Evolutionary conservation across 2,329 filamentous ascomycete genomes (phyloP).

Genomic region (Torrubiella hemipterigena): DNA sequence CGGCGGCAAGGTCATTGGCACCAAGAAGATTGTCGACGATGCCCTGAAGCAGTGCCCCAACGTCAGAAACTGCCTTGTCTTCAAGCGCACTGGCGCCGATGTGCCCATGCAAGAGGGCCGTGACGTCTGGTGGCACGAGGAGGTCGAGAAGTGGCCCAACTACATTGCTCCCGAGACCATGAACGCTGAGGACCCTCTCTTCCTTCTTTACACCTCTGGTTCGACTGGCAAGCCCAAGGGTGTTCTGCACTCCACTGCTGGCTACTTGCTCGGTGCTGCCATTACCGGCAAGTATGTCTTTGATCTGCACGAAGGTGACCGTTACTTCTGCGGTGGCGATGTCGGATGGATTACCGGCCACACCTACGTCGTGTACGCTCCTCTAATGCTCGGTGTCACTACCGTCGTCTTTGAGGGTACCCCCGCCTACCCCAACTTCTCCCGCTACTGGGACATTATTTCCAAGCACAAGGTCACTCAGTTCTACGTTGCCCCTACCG

Average conservation of each 20-base stretch:
- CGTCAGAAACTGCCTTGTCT: conserved; percentile 77
- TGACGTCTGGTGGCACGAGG: conserved; percentile 98
- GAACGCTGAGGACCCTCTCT: conserved; percentile 90
- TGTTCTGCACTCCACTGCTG: conserved; percentile 93
- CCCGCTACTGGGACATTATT: conserved; percentile 97
- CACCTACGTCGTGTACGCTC: conserved; percentile 96
- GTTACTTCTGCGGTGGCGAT: conserved; percentile 95
- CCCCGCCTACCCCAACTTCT: conserved; percentile 94
- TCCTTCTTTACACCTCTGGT: conserved; percentile 94
- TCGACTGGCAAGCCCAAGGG: conserved; percentile 99
- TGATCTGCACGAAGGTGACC: conserved; percentile 87
- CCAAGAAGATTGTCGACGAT: conserved; percentile 98
- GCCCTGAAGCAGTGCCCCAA: conserved; percentile 91
- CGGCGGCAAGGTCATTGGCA: conserved; percentile 91
- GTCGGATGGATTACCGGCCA: conserved; percentile 99
- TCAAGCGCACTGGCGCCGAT: conserved; percentile 87
- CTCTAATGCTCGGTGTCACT: conserved; percentile 80
- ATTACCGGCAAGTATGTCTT: conserved; percentile 97
- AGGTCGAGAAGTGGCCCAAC: conserved; percentile 89
- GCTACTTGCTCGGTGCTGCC: conserved; percentile 88
- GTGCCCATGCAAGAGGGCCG: conserved; percentile 82
- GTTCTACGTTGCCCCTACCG: conserved; percentile 96
- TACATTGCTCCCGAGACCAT: conserved; percentile 85
- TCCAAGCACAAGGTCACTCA: conserved; percentile 91
- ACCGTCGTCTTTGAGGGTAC: conserved; percentile 98